Percentiles rank a stretch among this genome's conserved stretches.
Conservation (phyloP, 768 basidiomycete genomes). For the Sporobolomyces roseus region DNA sequence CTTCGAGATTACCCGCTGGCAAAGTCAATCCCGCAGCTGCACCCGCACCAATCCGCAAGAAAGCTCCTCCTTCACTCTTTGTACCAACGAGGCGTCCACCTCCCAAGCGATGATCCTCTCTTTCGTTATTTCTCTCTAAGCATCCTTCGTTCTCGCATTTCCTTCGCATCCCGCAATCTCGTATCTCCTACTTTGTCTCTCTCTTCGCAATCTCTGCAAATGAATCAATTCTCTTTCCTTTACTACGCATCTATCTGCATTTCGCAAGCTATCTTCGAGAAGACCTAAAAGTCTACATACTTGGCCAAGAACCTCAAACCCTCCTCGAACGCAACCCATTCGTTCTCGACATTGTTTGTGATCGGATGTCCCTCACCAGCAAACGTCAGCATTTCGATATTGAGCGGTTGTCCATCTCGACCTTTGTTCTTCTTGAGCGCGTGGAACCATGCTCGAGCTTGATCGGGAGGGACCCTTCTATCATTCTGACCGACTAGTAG, state of each 20-base stretch:
- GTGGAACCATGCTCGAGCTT: constrained; percentile 64
- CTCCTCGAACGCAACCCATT: constrained; percentile 58
- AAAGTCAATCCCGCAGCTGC: not conserved
- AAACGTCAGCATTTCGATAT: constrained; percentile 62
- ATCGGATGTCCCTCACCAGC: constrained; percentile 63
- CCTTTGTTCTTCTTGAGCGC: constrained; percentile 55
- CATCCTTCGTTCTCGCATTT: constrained; percentile 1
- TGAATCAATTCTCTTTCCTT: not conserved
- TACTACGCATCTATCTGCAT: not conserved
- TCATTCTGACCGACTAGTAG: constrained; percentile 63
- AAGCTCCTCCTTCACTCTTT: constrained; percentile 29
- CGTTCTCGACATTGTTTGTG: constrained; percentile 54
- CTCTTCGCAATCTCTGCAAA: not conserved
- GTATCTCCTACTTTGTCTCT: not conserved
- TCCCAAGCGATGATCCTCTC: not conserved
- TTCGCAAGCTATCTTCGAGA: no score
- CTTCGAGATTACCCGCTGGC: not conserved
- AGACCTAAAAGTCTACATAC: constrained; percentile 15
- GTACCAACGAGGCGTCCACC: constrained; percentile 20
- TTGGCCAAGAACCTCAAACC: constrained; percentile 55
- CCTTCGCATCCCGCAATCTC: no score
- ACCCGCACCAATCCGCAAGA: not conserved
- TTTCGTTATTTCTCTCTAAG: not conserved
- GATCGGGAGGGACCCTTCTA: constrained; percentile 61
- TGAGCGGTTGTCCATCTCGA: constrained; percentile 55